A percentile compares a stretch with the other conserved stretches of the same genome.
These are phyloP conservation scores for Aphanocladium album DNA, from an alignment of 2,329 filamentous ascomycete genomes.

Conservation along the genomic window DNA sequence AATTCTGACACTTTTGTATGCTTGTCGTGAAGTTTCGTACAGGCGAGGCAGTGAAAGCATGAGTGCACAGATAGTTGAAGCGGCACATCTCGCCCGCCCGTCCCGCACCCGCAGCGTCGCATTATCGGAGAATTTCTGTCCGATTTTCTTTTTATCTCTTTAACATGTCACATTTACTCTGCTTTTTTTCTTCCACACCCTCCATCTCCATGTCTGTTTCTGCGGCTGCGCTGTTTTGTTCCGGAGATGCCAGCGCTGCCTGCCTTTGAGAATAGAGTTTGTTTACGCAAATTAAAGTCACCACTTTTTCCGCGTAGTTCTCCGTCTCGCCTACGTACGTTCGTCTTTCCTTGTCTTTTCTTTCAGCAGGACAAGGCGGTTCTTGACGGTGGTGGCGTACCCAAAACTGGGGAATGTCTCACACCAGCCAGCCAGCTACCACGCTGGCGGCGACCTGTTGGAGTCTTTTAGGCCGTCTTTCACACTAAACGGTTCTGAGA, in stretches of 20 bases:
- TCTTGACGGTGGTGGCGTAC: not conserved
- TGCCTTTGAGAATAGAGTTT: not conserved
- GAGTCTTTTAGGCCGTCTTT: not conserved
- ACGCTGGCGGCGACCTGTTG: not conserved
- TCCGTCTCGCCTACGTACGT: too few relatives aligned
- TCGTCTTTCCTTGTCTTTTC: not conserved
- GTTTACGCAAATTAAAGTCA: not conserved
- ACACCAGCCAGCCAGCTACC: not conserved
- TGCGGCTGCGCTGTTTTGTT: too few relatives aligned
- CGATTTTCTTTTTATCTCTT: not conserved
- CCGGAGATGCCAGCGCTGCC: too few relatives aligned
- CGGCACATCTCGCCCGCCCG: not conserved
- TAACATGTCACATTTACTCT: not conserved
- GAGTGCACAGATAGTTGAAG: not conserved
- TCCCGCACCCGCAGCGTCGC: not conserved
- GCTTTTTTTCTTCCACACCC: too few relatives aligned
- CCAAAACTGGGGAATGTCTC: slow-evolving; percentile 1
- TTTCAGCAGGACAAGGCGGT: slow-evolving; percentile 4
- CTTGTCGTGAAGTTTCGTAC: not conserved
- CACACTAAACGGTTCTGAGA: not conserved
- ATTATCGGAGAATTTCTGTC: not conserved
- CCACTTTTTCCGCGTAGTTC: not conserved
- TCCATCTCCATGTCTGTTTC: not conserved
- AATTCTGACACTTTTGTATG: too few relatives aligned
- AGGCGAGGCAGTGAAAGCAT: not conserved